phyloP scores from a whole-genome alignment of 352 stramenopile species.

The Peronospora destructor region DNA sequence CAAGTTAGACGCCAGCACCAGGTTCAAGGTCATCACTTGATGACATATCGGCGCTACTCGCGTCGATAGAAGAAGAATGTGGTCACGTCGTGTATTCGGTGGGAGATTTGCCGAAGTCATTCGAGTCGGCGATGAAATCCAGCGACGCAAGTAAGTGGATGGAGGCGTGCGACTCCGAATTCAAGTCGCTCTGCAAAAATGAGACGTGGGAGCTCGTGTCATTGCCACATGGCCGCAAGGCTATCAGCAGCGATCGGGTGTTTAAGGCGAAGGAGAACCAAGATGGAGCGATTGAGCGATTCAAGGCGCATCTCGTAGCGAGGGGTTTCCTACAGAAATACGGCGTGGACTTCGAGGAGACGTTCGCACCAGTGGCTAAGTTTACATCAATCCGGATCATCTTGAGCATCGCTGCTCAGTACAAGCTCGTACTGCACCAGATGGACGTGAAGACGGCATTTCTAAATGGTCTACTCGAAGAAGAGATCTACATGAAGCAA shows the following conservation, averaged over 20 bases:
- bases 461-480: conserved; percentile 7
- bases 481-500: conserved; percentile 11
- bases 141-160: neutral
- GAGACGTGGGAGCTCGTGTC: conserved; percentile 1
- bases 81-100: neutral
- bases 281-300: conserved; percentile 8
- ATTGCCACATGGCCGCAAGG: neutral
- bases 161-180: conserved; percentile 1
- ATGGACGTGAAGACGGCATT: conserved; percentile 29
- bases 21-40: no score
- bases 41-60: no score
- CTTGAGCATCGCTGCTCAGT: no score
- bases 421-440: conserved; percentile 1
- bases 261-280: neutral
- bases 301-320: conserved; percentile 4
- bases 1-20: no score
- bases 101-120: neutral
- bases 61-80: no score
- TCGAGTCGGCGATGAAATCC: neutral
- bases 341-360: conserved; percentile 9
- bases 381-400: no score
- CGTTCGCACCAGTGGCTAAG: neutral
- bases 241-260: neutral
- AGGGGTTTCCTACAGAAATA: conserved; percentile 12
- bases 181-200: conserved; percentile 2